These are phyloP conservation scores for Tylopilus sp. DNA, from an alignment of 768 basidiomycete genomes.

Conservation along the genomic window DNA sequence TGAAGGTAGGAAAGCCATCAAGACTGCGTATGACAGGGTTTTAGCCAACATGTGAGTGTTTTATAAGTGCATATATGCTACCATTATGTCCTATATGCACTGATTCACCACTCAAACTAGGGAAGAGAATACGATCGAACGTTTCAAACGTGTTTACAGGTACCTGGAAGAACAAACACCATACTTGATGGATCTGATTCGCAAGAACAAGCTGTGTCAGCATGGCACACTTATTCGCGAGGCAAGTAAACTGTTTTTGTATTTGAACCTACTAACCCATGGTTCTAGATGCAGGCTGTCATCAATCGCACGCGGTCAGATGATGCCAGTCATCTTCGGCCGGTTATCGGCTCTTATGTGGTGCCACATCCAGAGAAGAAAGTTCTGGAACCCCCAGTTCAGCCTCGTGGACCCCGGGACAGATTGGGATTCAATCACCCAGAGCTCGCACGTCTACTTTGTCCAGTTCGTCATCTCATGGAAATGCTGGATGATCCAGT, in stretches of 20 bases:
- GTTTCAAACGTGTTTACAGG: not conserved
- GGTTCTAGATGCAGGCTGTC: not conserved
- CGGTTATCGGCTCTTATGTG: not conserved
- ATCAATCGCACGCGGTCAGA: not conserved
- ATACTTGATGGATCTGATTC: not conserved
- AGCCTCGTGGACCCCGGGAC: not conserved
- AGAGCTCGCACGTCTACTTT: not conserved
- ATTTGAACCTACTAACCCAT: no score
- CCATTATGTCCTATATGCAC: no score
- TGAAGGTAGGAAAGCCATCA: not conserved
- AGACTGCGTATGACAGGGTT: no score
- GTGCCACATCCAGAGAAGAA: not conserved
- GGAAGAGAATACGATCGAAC: not conserved
- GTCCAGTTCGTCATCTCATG: not conserved
- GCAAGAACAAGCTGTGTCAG: not conserved
- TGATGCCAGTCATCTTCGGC: not conserved
- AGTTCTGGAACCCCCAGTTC: not conserved
- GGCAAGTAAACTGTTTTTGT: not conserved
- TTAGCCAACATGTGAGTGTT: no score
- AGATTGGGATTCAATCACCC: not conserved
- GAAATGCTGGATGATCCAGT: not conserved
- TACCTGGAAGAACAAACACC: not conserved
- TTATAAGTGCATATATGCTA: no score
- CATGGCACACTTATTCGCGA: not conserved
- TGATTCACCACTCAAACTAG: no score